Evolutionary conservation across 1,139 yeast genomes (phyloP).

Genomic region (Blastobotrys capitulatus): DNA sequence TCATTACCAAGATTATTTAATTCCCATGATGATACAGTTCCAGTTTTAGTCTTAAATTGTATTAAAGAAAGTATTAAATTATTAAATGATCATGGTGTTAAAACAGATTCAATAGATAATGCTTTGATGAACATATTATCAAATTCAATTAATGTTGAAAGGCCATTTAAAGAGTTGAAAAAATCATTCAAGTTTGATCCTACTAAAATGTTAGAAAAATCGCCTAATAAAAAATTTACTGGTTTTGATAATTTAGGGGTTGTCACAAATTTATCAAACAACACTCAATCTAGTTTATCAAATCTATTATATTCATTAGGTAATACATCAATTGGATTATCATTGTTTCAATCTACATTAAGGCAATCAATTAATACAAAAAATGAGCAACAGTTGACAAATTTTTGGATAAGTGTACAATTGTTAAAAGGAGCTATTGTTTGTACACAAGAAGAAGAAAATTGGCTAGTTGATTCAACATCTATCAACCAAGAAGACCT

Average conservation of each 20-base stretch:
- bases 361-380: background rate
- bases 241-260: constrained; percentile 12
- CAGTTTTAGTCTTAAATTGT: constrained; percentile 18
- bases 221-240: background rate
- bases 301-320: constrained; percentile 7
- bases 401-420: constrained; percentile 26
- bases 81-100: constrained; percentile 12
- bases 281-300: constrained; percentile 8
- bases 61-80: constrained; percentile 18
- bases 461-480: constrained; percentile 9
- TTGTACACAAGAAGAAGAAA: constrained; percentile 2
- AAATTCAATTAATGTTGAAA: background rate
- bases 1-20: constrained; percentile 28
- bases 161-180: background rate
- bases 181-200: constrained; percentile 4
- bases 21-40: constrained; percentile 26
- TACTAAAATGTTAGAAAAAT: background rate
- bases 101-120: background rate
- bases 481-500: background rate
- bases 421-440: constrained; percentile 21
- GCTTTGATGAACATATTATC: background rate
- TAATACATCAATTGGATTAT: background rate
- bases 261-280: constrained; percentile 8
- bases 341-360: constrained; percentile 1
- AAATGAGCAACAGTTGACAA: constrained; percentile 4